These are phyloP conservation scores for Sporopachydermia lactativora DNA, from an alignment of 805 yeast genomes.

Conservation along the genomic window DNA sequence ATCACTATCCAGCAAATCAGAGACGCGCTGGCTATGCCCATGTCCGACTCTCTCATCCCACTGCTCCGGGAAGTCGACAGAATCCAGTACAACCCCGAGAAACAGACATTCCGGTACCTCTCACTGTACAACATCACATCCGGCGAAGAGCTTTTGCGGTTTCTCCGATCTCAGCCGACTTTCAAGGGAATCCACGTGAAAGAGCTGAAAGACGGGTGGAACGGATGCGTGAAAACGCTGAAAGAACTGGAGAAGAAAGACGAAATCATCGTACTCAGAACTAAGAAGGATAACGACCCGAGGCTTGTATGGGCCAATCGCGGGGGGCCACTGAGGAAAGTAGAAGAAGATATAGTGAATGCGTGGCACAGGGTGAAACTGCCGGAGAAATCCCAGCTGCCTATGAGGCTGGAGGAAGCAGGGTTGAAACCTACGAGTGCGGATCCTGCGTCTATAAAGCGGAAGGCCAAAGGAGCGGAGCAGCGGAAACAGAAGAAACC, in stretches of 20 bases:
- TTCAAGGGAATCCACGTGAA: constrained; percentile 80
- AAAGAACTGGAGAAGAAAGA: constrained; percentile 64
- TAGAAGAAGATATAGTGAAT: constrained; percentile 70
- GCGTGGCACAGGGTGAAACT: constrained; percentile 72
- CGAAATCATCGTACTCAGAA: constrained; percentile 69
- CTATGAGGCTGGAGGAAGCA: constrained; percentile 59
- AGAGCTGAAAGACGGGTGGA: constrained; percentile 85
- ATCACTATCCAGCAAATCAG: constrained; percentile 52
- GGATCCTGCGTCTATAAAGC: constrained; percentile 89
- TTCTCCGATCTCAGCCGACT: constrained; percentile 67
- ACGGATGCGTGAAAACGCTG: constrained; percentile 69
- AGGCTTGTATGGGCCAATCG: constrained; percentile 81
- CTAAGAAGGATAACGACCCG: constrained; percentile 91
- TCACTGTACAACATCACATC: constrained; percentile 80
- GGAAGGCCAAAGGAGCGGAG: constrained; percentile 35
- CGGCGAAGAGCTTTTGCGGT: constrained; percentile 60
- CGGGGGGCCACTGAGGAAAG: constrained; percentile 56
- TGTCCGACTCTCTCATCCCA: constrained; percentile 53
- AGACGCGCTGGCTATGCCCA: constrained; percentile 46
- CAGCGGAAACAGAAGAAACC: constrained; percentile 79
- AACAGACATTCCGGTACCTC: constrained; percentile 66
- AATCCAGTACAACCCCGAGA: constrained; percentile 48
- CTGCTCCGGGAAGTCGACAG: constrained; percentile 65
- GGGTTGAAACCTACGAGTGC: constrained; percentile 95
- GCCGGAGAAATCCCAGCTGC: constrained; percentile 73